phyloP scores from a whole-genome alignment of 257 asterid genomes.

The Solanum phureja region DNA sequence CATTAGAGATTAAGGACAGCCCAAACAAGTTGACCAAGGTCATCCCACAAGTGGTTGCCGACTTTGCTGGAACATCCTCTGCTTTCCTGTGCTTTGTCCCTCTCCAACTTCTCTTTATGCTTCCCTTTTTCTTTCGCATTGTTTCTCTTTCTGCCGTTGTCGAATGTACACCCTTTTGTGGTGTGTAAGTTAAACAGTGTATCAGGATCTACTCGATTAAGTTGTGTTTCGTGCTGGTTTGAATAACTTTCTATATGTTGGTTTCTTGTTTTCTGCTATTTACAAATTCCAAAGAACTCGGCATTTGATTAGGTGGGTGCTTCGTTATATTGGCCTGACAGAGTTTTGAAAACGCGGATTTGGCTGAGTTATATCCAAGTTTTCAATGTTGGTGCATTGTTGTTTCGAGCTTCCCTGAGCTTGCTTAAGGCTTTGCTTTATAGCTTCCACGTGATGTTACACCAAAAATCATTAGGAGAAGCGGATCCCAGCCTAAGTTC shows the following conservation, averaged over 20 bases:
- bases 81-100: background rate
- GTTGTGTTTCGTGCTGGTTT: background rate
- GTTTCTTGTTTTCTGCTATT: background rate
- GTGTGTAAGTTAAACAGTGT: background rate
- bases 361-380: background rate
- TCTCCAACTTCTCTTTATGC: background rate
- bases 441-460: background rate
- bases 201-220: background rate
- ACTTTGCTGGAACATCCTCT: background rate
- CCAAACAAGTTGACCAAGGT: background rate
- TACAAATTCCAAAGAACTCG: background rate
- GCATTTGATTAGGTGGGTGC: background rate
- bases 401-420: background rate
- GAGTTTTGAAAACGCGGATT: background rate
- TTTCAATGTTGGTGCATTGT: background rate
- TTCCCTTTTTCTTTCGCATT: background rate
- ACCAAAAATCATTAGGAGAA: background rate
- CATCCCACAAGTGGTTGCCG: background rate
- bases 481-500: background rate
- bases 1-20: background rate
- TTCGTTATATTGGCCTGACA: background rate
- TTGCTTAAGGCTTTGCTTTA: background rate
- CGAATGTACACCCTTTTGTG: background rate
- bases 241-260: background rate
- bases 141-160: background rate